These are phyloP conservation scores for Xerocomus potaroensis DNA, from an alignment of 768 basidiomycete species.

Conservation along the genomic window DNA sequence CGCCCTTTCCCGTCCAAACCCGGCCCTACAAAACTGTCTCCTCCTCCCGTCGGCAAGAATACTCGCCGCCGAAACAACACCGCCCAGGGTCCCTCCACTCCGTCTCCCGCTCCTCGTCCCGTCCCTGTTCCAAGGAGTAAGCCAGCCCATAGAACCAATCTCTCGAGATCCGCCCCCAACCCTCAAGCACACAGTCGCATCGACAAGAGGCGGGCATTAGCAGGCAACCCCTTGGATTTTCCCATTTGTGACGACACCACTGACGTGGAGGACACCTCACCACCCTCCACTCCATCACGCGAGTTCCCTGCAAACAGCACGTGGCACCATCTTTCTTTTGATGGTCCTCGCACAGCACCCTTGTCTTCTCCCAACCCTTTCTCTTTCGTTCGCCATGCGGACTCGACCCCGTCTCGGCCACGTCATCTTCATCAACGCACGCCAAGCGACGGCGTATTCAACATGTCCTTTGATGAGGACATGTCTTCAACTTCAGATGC, in stretches of 20 bases:
- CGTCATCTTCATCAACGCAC: conserved; percentile 50
- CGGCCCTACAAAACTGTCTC: conserved; percentile 30
- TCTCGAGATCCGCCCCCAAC: conserved; percentile 53
- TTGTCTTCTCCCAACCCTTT: conserved; percentile 35
- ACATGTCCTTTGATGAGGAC: conserved; percentile 72
- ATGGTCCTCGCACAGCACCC: conserved; percentile 52
- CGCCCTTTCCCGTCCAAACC: conserved; percentile 30
- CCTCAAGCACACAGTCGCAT: conserved; percentile 33
- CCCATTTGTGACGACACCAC: conserved; percentile 73
- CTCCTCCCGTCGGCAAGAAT: conserved; percentile 52
- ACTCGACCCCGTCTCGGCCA: conserved; percentile 34
- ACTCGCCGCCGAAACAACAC: conserved; percentile 51
- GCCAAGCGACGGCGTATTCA: conserved; percentile 73
- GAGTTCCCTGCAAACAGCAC: conserved; percentile 26
- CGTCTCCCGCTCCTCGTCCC: conserved; percentile 38
- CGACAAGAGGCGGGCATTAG: conserved; percentile 31
- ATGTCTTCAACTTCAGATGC: conserved; percentile 38
- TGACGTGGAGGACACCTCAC: conserved; percentile 40
- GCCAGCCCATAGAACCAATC: conserved; percentile 18
- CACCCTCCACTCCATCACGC: conserved; percentile 55
- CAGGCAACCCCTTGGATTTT: conserved; percentile 39
- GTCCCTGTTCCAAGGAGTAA: conserved; percentile 46
- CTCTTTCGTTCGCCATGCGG: conserved; percentile 34
- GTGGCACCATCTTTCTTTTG: conserved; percentile 34
- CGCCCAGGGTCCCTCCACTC: conserved; percentile 30